Percentiles rank a stretch among this genome's conserved stretches.
Evolutionary conservation across 1,284 basidiomycete genomes (phyloP).

Genomic region (Puccinia sorghi): DNA sequence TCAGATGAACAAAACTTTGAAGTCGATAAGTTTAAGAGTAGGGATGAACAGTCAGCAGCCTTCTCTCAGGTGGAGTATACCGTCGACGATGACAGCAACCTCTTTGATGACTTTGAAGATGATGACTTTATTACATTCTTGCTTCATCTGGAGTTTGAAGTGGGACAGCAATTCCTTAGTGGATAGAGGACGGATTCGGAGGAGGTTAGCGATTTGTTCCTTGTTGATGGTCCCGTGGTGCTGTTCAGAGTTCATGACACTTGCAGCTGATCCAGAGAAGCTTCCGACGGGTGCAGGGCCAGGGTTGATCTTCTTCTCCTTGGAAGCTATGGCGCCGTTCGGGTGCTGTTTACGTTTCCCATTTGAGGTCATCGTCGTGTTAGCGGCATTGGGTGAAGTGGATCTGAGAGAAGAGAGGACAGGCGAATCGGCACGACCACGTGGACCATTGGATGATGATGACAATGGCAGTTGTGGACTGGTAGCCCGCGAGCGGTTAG

Average conservation of each 20-base stretch:
- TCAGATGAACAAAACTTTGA: too few relatives aligned
- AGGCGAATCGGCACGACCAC: slow-evolving; percentile 38
- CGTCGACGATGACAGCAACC: neutral
- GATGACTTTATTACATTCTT: slow-evolving; percentile 4
- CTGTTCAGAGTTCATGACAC: slow-evolving; percentile 14
- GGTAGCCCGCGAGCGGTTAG: slow-evolving; percentile 31
- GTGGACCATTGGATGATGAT: slow-evolving; percentile 22
- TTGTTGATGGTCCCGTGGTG: slow-evolving; percentile 1
- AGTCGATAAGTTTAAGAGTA: too few relatives aligned
- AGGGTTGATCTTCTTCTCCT: slow-evolving; percentile 42
- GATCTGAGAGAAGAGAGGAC: neutral
- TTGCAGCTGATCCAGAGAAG: neutral
- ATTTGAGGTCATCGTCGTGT: neutral
- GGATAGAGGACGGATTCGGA: neutral
- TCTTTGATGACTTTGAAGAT: slow-evolving; percentile 8
- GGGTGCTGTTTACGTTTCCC: slow-evolving; percentile 43
- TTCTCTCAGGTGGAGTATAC: slow-evolving; percentile 9
- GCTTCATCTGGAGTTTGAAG: slow-evolving; percentile 34
- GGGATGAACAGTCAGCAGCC: slow-evolving; percentile 13
- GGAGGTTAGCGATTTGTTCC: slow-evolving; percentile 24
- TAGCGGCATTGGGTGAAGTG: neutral
- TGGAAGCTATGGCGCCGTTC: slow-evolving; percentile 10
- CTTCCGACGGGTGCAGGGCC: neutral
- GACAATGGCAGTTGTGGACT: slow-evolving; percentile 41
- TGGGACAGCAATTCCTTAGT: slow-evolving; percentile 44